phyloP scores from a whole-genome alignment of 2,329 filamentous ascomycete genomes.

The Scedosporium apiospermum region DNA sequence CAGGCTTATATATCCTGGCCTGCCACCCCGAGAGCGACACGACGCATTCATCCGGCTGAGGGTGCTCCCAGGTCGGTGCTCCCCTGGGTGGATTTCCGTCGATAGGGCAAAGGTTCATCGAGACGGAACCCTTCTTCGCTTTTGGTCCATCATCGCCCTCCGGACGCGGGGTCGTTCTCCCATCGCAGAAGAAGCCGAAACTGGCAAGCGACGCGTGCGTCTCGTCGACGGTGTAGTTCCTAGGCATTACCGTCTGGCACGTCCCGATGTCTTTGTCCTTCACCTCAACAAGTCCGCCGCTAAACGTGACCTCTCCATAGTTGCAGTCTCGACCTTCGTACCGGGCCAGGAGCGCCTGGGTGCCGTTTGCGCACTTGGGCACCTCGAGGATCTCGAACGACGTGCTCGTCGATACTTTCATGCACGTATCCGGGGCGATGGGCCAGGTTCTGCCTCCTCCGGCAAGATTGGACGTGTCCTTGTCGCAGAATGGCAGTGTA shows the following conservation, averaged over 20 bases:
- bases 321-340: conserved; percentile 11
- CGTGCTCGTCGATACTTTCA: conserved; percentile 8
- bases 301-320: conserved; percentile 9
- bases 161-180: conserved; percentile 4
- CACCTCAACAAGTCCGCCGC: conserved; percentile 9
- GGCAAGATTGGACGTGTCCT: not conserved
- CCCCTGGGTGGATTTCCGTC: not conserved
- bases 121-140: conserved; percentile 8
- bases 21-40: conserved; percentile 9
- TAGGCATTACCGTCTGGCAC: conserved; percentile 6
- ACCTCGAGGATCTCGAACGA: conserved; percentile 9
- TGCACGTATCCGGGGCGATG: conserved; percentile 10
- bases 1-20: conserved; percentile 8
- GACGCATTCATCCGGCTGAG: conserved; percentile 9
- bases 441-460: conserved; percentile 4
- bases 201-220: conserved; percentile 7
- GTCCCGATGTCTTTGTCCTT: conserved; percentile 7
- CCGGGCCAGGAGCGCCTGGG: conserved; percentile 10
- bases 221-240: conserved; percentile 6
- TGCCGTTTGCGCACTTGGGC: conserved; percentile 10
- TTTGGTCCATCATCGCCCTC: conserved; percentile 7
- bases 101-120: conserved; percentile 8
- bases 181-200: conserved; percentile 11
- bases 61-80: conserved; percentile 10
- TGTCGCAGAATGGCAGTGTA: conserved; percentile 8